Conservation (phyloP, 2,329 filamentous ascomycete genomes). For the Alternaria brassicae region DNA sequence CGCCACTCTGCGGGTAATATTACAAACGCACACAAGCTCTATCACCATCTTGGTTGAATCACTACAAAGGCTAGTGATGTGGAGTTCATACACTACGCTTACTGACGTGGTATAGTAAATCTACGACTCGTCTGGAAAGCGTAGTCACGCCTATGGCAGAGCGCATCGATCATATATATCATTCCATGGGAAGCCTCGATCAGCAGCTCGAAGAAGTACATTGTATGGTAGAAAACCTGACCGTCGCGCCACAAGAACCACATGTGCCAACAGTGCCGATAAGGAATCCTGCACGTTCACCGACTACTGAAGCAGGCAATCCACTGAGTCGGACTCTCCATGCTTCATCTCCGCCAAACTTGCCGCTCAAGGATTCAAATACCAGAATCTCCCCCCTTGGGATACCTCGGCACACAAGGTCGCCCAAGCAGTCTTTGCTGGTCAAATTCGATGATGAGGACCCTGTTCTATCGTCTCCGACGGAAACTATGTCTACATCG, state of each 20-base stretch:
- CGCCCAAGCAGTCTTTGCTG: constrained; percentile 9
- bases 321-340: background rate
- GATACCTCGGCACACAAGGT: constrained; percentile 8
- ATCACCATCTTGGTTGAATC: constrained; percentile 52
- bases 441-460: constrained; percentile 4
- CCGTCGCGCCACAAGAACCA: constrained; percentile 18
- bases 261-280: constrained; percentile 20
- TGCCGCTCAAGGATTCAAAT: constrained; percentile 7
- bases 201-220: constrained; percentile 43
- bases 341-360: background rate
- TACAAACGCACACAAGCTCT: constrained; percentile 54
- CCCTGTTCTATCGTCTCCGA: constrained; percentile 18
- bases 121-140: constrained; percentile 40
- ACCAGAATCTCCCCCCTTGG: constrained; percentile 9
- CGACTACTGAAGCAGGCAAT: constrained; percentile 13
- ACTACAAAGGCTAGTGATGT: constrained; percentile 49
- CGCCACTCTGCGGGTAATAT: constrained; percentile 48
- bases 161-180: constrained; percentile 42
- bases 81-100: background rate
- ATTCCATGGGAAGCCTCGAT: constrained; percentile 28
- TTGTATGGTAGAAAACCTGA: constrained; percentile 37
- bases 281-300: constrained; percentile 28
- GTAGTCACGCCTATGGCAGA: constrained; percentile 43
- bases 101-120: constrained; percentile 41
- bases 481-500: constrained; percentile 5